Conservation (phyloP, 192 early-diverging fungal species). For the Coemansia pectinata region DNA sequence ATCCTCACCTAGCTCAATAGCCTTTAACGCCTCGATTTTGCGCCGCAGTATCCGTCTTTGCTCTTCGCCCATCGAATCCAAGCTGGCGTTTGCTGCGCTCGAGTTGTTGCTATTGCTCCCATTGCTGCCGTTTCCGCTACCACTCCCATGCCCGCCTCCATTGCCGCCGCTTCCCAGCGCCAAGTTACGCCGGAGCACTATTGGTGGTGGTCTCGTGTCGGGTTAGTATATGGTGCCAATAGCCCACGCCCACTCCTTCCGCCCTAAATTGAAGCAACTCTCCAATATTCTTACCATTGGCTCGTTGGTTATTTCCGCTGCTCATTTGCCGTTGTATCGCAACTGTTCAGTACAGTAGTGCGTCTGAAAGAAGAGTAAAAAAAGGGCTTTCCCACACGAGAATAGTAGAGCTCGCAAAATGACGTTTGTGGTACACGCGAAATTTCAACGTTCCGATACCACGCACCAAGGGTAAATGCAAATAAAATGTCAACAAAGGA, state of each 20-base stretch:
- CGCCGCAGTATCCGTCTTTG: constrained; percentile 47
- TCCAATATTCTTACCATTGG: constrained; percentile 25
- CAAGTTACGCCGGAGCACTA: constrained; percentile 7
- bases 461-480: not conserved
- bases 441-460: not conserved
- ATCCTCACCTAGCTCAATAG: constrained; percentile 44
- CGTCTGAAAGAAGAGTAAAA: not conserved
- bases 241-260: not conserved
- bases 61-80: constrained; percentile 45
- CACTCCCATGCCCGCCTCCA: constrained; percentile 11
- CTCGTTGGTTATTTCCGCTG: constrained; percentile 26
- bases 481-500: not conserved
- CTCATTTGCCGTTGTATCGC: constrained; percentile 11
- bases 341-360: not conserved
- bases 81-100: constrained; percentile 2
- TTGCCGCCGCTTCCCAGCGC: not conserved
- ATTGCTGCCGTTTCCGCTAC: not conserved
- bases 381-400: not conserved
- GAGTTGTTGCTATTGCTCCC: constrained; percentile 4
- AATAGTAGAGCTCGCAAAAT: not conserved
- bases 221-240: not conserved
- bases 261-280: not conserved
- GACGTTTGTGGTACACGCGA: not conserved
- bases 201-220: not conserved
- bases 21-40: constrained; percentile 35